These are phyloP conservation scores for Diplodia mutila DNA, from an alignment of 2,329 filamentous ascomycete species.

Conservation along the genomic window DNA sequence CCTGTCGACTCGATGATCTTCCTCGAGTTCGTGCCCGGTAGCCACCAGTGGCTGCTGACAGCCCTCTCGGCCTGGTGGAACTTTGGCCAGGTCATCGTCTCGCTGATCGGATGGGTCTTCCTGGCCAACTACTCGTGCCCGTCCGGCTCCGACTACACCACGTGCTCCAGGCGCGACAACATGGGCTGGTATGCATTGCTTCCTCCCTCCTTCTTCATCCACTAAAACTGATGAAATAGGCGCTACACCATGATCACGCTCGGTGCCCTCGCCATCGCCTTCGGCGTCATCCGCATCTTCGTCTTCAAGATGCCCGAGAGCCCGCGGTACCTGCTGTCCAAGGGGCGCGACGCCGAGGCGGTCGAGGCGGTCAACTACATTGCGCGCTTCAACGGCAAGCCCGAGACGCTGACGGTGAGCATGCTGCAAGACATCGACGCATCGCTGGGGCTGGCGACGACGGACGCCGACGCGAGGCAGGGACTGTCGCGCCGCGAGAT, in stretches of 20 bases:
- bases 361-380: conserved; percentile 54
- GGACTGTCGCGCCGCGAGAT: conserved; percentile 34
- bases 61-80: conserved; percentile 65
- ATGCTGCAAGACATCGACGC: conserved; percentile 41
- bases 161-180: conserved; percentile 48
- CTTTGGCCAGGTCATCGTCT: conserved; percentile 58
- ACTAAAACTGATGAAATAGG: background rate
- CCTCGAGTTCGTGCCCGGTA: conserved; percentile 63
- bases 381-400: conserved; percentile 38
- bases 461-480: conserved; percentile 9
- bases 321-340: conserved; percentile 52
- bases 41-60: conserved; percentile 64
- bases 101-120: conserved; percentile 51
- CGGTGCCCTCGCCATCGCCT: conserved; percentile 49
- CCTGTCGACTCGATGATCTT: conserved; percentile 68
- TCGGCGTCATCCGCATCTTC: conserved; percentile 52
- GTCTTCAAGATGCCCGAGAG: conserved; percentile 55
- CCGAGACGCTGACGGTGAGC: conserved; percentile 36
- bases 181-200: conserved; percentile 49
- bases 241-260: conserved; percentile 35
- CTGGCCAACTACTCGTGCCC: conserved; percentile 50
- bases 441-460: background rate
- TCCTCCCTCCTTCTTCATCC: too few species aligned
- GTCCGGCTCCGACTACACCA: conserved; percentile 34
- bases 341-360: conserved; percentile 52